Evolutionary conservation across 2,329 filamentous ascomycete genomes (phyloP).

Genomic region (Aspergillus fijiensis): DNA sequence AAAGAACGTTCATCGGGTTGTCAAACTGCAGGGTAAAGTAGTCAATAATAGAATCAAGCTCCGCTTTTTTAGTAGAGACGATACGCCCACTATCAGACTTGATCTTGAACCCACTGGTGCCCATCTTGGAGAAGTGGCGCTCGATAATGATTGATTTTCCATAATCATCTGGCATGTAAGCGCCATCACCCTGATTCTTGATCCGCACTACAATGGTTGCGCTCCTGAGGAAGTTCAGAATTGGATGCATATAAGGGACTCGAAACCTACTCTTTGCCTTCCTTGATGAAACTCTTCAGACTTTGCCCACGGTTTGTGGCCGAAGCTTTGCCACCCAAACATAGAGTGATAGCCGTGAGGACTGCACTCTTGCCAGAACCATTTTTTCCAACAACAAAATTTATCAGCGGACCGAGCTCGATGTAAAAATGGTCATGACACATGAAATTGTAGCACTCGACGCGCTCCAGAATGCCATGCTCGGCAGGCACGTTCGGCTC

Average conservation of each 20-base stretch:
- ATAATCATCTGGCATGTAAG: conserved; percentile 79
- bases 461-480: conserved; percentile 81
- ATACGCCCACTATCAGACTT: conserved; percentile 69
- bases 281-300: conserved; percentile 86
- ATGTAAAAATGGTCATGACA: conserved; percentile 82
- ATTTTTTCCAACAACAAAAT: conserved; percentile 97
- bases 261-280: conserved; percentile 68
- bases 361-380: conserved; percentile 97
- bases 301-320: conserved; percentile 89
- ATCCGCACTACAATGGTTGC: conserved; percentile 76
- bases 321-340: conserved; percentile 90
- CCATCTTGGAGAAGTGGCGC: conserved; percentile 74
- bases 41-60: conserved; percentile 90
- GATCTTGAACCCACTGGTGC: conserved; percentile 80
- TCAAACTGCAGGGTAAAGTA: conserved; percentile 93
- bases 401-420: conserved; percentile 87
- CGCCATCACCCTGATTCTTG: conserved; percentile 83
- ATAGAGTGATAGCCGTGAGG: conserved; percentile 86
- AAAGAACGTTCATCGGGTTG: conserved; percentile 93
- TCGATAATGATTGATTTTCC: conserved; percentile 88
- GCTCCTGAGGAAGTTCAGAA: conserved; percentile 33
- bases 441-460: conserved; percentile 94
- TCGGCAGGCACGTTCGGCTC: conserved; percentile 74
- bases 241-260: background rate
- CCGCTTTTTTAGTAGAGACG: conserved; percentile 78